Evolutionary conservation across 768 basidiomycete species (phyloP), one percentile per base, ranked within the genome.

Genomic region (Lactifluus pinguis): DNA sequence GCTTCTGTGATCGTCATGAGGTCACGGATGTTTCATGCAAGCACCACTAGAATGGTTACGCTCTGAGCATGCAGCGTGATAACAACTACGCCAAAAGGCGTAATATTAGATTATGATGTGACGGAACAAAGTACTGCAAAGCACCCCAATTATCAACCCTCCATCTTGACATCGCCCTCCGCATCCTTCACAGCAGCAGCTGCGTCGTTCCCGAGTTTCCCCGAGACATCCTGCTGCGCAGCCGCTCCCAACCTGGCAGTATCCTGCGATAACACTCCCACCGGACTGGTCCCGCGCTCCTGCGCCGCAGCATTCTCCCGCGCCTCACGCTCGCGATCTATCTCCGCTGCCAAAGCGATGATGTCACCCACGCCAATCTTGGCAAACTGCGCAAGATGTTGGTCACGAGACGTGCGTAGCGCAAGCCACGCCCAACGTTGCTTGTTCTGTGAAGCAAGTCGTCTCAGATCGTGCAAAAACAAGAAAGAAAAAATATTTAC

Each of bases 281-380:
- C 63, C 6, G 61, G 55, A 61, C 69, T 70, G 53, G 63, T 55
- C 49, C 59, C 63, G 10, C 57, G 66, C 15, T 68, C 67, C 52
- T 70, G 57, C 47, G 64, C 67, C 14, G 68, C 69, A 5, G 69
- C 71, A 66, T 72, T 69, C 63, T 49, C 61, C 32, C 66, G 49
- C 70, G 71, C 65, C 70, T 76, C 64, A 72, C 77, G 51, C 71
- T 70, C 60, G 68, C 50, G 72, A 72, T 64, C 72, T 21, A 73
- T 72, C 61, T 70, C 71, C 34, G 70, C 68, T n/a, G 67, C 69
- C 36, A 74, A 69, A 36, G 63, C 59, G 6, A 68, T 49, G 62
- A 94, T 75, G 62, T 92, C 89, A 8, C 88, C 89, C 6, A 83
- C 83, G 17, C 87, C 89, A 62, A 92, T 91, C 74, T 83, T 86